Base-by-base conservation (phyloP, 2,329 filamentous ascomycete genomes). In the Sporothrix phasma region DNA sequence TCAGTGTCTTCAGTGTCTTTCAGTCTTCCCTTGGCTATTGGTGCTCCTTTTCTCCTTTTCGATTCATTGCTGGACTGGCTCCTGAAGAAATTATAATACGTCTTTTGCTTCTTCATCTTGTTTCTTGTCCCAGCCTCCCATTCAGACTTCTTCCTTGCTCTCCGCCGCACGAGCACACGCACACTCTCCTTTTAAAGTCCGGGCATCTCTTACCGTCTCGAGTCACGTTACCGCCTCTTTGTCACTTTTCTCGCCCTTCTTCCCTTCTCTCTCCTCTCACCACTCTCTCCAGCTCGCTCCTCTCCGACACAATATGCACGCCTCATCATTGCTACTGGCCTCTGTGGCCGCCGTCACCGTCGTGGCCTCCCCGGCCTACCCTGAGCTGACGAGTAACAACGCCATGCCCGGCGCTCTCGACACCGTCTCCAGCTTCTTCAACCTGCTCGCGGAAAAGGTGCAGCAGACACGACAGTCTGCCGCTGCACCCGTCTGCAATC, bases 391-490 rank as follows among this genome's bases (percentile, higher is more conserved):
- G 67, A 66, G 75, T 68, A 71, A 75, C 63, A 71, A 77, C 37
- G 72, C 72, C 64, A 72, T 75, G 53, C 74, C 78, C 24, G 75
- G 74, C 49, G 75, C 75, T 22, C 69, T 81, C 64, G 74, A 78
- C 15, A 74, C 78, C n/a, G 71, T 87, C 61, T 81, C 84, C 31
- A 77, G 79, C 46, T 87, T 86, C 75, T 87, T 87, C 76, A 82
- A 83, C 72, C 73, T 83, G 69, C 72, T 87, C 66, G 83, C 83
- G 31, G 67, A 73, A 63, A 86, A 84, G 72, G 78, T 84, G 51
- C 77, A 82, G 69, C 73, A 76, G 31, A 77, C 77, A 62, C 80
- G 77, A 70, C 66, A 72, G 13, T 76, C 78, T 66, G 67, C 74
- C 2, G 63, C 66, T 6, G 73, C 77, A 11, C 80, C 82, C 0